Conservation (phyloP, 805 yeast species). For the Lipomyces sp. region DNA sequence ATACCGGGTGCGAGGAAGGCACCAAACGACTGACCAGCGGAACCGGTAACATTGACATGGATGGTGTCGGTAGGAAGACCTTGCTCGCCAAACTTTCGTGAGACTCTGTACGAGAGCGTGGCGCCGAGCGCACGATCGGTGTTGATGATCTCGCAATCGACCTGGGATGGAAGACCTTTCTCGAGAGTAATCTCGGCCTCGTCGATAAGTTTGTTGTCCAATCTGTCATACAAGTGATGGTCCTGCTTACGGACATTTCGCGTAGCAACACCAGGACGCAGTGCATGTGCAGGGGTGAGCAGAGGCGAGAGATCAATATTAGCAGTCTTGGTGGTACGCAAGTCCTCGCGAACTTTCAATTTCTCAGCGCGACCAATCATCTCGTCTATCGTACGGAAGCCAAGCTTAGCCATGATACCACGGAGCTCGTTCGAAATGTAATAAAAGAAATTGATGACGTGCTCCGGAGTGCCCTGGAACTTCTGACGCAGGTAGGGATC, state of each 20-base stretch:
- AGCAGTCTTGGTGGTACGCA: conserved; percentile 85
- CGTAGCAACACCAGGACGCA: conserved; percentile 96
- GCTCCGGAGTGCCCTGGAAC: conserved; percentile 96
- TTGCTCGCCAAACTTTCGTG: conserved; percentile 88
- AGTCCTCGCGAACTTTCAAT: conserved; percentile 79
- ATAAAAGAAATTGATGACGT: conserved; percentile 95
- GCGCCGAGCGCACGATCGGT: conserved; percentile 97
- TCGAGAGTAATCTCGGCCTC: conserved; percentile 95
- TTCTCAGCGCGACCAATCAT: conserved; percentile 98
- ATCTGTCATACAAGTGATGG: conserved; percentile 87
- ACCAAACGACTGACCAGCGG: conserved; percentile 98
- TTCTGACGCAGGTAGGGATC: conserved; percentile 92
- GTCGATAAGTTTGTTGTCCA: conserved; percentile 94
- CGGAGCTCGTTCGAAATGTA: conserved; percentile 92
- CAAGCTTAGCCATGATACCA: conserved; percentile 89
- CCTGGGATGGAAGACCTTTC: conserved; percentile 93
- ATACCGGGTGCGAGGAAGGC: conserved; percentile 96
- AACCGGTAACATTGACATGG: conserved; percentile 87
- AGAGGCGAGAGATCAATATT: conserved; percentile 91
- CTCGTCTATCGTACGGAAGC: conserved; percentile 94
- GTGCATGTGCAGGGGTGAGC: conserved; percentile 93
- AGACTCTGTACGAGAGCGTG: conserved; percentile 89
- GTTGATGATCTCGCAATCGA: conserved; percentile 90
- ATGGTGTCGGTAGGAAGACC: conserved; percentile 96
- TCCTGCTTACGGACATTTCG: conserved; percentile 91